These are phyloP conservation scores for Ascochyta pisi DNA, from an alignment of 2,329 filamentous ascomycete genomes.

Conservation along the genomic window DNA sequence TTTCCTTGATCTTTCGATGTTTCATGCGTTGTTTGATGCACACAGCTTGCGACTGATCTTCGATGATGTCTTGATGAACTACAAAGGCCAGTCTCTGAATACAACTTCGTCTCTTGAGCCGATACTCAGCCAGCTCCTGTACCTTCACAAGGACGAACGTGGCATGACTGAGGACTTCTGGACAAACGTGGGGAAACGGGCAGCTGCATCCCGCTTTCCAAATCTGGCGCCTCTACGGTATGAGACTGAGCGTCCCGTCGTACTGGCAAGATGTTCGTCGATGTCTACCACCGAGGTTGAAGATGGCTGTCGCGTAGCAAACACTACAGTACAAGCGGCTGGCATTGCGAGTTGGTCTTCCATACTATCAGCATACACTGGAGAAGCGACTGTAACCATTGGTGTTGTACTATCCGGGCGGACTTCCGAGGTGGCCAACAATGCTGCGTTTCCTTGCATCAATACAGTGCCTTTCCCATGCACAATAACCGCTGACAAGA, in stretches of 20 bases:
- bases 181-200: slow-evolving; percentile 60
- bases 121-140: slow-evolving; percentile 56
- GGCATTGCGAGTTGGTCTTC: slow-evolving; percentile 81
- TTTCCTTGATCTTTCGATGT: slow-evolving; percentile 62
- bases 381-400: slow-evolving; percentile 76
- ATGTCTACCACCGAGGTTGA: slow-evolving; percentile 60
- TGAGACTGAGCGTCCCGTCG: slow-evolving; percentile 43
- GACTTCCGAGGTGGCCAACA: slow-evolving; percentile 63
- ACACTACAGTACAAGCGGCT: slow-evolving; percentile 77
- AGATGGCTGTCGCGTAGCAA: slow-evolving; percentile 60
- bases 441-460: slow-evolving; percentile 77
- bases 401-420: slow-evolving; percentile 82
- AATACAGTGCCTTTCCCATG: slow-evolving; percentile 78
- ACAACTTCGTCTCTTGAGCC: slow-evolving; percentile 48
- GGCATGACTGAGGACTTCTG: slow-evolving; percentile 64
- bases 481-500: slow-evolving; percentile 61
- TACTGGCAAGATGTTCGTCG: slow-evolving; percentile 49
- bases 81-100: slow-evolving; percentile 39
- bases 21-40: slow-evolving; percentile 89
- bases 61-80: slow-evolving; percentile 59
- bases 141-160: slow-evolving; percentile 40
- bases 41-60: slow-evolving; percentile 73
- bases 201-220: slow-evolving; percentile 75
- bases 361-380: slow-evolving; percentile 76
- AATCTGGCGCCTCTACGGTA: slow-evolving; percentile 69